A percentile compares a stretch with the other conserved stretches of the same genome.
These are phyloP conservation scores for Oleoguttula mirabilis DNA, from an alignment of 495 filamentous ascomycete genomes.

Conservation along the genomic window DNA sequence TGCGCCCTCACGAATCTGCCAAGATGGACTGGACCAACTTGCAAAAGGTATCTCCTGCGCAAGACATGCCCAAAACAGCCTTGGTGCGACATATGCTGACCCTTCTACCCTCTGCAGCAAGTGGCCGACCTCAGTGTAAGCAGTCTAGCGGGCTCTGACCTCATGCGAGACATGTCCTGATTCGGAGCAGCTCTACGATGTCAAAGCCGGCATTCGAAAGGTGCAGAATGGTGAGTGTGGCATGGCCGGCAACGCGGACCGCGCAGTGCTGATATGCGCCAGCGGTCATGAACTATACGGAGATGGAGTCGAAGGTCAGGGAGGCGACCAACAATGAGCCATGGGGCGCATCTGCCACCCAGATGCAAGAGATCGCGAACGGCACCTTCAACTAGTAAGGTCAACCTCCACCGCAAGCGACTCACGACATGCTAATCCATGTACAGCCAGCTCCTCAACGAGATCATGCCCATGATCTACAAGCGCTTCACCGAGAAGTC, in stretches of 20 bases:
- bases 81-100: too few relatives aligned
- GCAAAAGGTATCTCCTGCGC: too few relatives aligned
- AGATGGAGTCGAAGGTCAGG: conserved; percentile 97
- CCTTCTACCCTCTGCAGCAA: too few relatives aligned
- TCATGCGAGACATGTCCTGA: too few relatives aligned
- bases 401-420: background rate
- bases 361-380: conserved; percentile 92
- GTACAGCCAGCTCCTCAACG: conserved; percentile 81
- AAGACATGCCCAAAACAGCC: too few relatives aligned
- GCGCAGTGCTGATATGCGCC: conserved; percentile 45
- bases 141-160: too few relatives aligned
- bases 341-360: conserved; percentile 81
- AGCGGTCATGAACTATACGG: conserved; percentile 78
- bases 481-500: conserved; percentile 97
- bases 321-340: conserved; percentile 98
- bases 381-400: conserved; percentile 90
- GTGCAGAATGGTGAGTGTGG: conserved; percentile 94
- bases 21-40: conserved; percentile 76
- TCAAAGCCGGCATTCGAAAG: conserved; percentile 94
- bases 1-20: conserved; percentile 2
- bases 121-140: too few relatives aligned
- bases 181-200: conserved; percentile 41
- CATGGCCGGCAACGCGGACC: too few relatives aligned
- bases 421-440: conserved; percentile 8
- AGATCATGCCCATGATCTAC: conserved; percentile 99